Evolutionary conservation across 2,329 filamentous ascomycete genomes (phyloP), one percentile per base, ranked within the genome.

Genomic region (Byssochlamys sp.): DNA sequence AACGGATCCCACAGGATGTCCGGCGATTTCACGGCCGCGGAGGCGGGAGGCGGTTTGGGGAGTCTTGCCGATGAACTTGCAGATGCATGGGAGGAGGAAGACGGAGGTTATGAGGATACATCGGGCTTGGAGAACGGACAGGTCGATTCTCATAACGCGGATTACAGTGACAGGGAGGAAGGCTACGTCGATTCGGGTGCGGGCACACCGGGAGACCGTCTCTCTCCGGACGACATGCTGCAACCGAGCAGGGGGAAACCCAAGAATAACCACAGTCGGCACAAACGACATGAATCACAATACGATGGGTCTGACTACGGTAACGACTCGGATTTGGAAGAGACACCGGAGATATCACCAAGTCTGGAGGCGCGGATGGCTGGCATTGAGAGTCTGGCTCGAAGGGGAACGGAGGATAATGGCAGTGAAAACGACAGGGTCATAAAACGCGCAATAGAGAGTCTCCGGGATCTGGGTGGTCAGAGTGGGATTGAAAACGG

Each of bases 51-150:
- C 50, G 83, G 81, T 9, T 69, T 84, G 55, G 84, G 83, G 26
- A 86, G 81, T 61, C 69, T 87, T 54, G 84, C 84, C 28, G 84
- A 87, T 65, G 84, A 86, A 66, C 71, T 86, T 26, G 84, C 80
- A 27, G 80, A 83, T 63, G 79, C 80, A n/a, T 82, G 79, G 75
- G 80, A 80, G 25, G 70, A 77, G 39, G 80, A 81, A 28, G 79
- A 80, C 52, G 75, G 74, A 1, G 39, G 39, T 26, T 78, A 79
- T 55, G 74, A 71, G 53, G 74, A 75, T 58, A 66, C 65, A 6
- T 74, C 73, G 1, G 72, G 71, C 7, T 69, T 73, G 63, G 72
- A 74, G 53, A 67, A 63, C 24, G 61, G 61, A n/a, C 64, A 62
- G 9, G 61, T 62, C 27, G 67, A 71, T 45, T 62, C 64, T 55